Base-by-base conservation (phyloP, 2,329 filamentous ascomycete species). In the Monilinia aucupariae region DNA sequence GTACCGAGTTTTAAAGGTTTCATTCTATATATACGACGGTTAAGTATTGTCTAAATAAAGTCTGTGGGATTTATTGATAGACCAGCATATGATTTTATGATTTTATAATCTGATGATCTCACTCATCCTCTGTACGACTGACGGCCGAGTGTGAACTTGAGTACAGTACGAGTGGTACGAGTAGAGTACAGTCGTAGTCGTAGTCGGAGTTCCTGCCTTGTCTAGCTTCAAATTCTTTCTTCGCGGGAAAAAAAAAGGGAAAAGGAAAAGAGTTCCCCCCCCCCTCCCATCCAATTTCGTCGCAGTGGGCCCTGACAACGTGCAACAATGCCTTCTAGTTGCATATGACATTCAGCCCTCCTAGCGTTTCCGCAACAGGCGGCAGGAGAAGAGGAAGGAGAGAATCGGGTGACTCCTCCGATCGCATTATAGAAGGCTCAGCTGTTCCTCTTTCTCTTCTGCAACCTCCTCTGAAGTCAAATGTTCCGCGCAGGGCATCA, bases 341-440 rank as follows among this genome's bases (percentile, higher is more conserved):
- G 55, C 55, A 52, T 63, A 63, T 63, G 61, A 60, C 61, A 41
- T 53, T 25, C 60, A 52, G 32, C 34, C 43, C 51, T 27, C 49
- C 59, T 55, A 53, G 50, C 20, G 20, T 58, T 56, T 43, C 60
- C 60, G 60, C 60, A 27, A 41, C 60, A 59, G 60, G 60, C 60
- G 60, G 60, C 30, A 62, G 51, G 58, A 39, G 51, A 27, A 39
- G 27, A 30, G 27, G 27, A 30, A 6, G 45, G 25, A 32, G 41
- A 56, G 17, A 20, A 45, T 62, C 60, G 43, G 53, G 53, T 62
- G 52, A 56, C 60, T 62, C 32, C n/a, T 50, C 51, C 50, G 53
- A 62, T 22, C 39, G n/a, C 50, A 47, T 41, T 59, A 58, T 58
- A 62, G 47, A 58, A 50, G 52, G n/a, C 52, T 43, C 43, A 34